Evolutionary conservation across 2,329 filamentous ascomycete genomes (phyloP), one percentile per base, ranked within the genome.

Genomic region (Metarhizium humberi): DNA sequence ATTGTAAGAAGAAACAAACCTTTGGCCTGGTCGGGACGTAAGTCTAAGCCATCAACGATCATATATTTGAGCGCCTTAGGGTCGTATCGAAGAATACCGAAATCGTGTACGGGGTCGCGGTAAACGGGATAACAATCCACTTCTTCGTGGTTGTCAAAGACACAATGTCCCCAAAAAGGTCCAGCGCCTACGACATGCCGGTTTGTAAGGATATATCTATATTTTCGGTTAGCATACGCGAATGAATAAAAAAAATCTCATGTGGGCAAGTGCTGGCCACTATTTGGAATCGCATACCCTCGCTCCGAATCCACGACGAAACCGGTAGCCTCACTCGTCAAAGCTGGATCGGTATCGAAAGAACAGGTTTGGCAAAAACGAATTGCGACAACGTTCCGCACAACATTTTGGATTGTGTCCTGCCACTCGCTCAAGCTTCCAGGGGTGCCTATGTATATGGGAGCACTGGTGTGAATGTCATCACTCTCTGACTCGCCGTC

Each of bases 131-230:
- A 90, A 50, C 95, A 92, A 69, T 99, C 94, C 63, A 94, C 94
- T 77, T 95, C 81, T 62, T 99, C 94, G 71, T 99, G 94, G 69
- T 99, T 99, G 71, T 99, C 95, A 70, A 99, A 99, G 62, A 99
- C 92, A 69, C 89, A 92, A 74, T 95, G 96, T 50, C 94, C 94
- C 87, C 92, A 97, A 73, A 99, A 99, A 1, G 94, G 94, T 1
- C 94, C 94, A 1, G 94, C 82, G 60, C 94, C 91, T 46, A 97
- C 94, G 36, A 99, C 94, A 74, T 99, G 94, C 57, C 89, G 82
- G 69, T 94, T 94, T 11, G 89, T 94, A 69, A 94, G 73, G 64
- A 94, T 92, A 68, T 92, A 91, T 63, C 79, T 80, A 59, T 50
- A 52, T 25, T 30, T 8, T 8, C 10, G 2, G 13, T 48, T 30